These are phyloP conservation scores for Alternaria longipes DNA, from an alignment of 2,329 filamentous ascomycete genomes.

Conservation along the genomic window DNA sequence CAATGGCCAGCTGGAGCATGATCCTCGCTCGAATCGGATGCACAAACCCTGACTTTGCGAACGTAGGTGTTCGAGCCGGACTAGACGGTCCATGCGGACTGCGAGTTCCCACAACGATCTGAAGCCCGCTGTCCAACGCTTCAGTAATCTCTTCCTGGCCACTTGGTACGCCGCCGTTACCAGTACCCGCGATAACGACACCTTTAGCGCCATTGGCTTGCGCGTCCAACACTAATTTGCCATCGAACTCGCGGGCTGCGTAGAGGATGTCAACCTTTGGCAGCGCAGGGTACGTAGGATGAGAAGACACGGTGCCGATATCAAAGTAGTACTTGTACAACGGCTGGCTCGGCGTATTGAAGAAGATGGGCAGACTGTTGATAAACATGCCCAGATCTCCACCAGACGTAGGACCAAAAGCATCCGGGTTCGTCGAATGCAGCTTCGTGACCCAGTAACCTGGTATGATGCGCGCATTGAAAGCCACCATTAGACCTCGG, in stretches of 20 bases:
- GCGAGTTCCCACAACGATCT: constrained; percentile 37
- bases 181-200: constrained; percentile 39
- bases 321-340: constrained; percentile 35
- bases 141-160: constrained; percentile 30
- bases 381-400: constrained; percentile 40
- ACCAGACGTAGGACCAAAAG: constrained; percentile 32
- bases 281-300: constrained; percentile 29
- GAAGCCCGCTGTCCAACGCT: constrained; percentile 33
- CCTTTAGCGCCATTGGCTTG: constrained; percentile 36
- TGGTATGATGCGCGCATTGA: constrained; percentile 40
- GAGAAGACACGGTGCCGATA: constrained; percentile 21
- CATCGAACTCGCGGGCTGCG: constrained; percentile 41
- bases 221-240: constrained; percentile 34
- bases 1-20: constrained; percentile 43
- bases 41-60: constrained; percentile 34
- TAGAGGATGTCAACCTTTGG: constrained; percentile 46
- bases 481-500: constrained; percentile 40
- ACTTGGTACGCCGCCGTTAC: constrained; percentile 36
- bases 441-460: constrained; percentile 41
- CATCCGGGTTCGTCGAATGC: constrained; percentile 38
- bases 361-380: constrained; percentile 39
- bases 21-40: constrained; percentile 40
- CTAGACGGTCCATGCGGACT: constrained; percentile 35
- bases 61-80: constrained; percentile 24
- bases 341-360: constrained; percentile 35